A percentile compares a stretch with the other conserved stretches of the same genome.
These are phyloP conservation scores for Hygrocybe punicea DNA, from an alignment of 768 basidiomycete species.

Conservation along the genomic window DNA sequence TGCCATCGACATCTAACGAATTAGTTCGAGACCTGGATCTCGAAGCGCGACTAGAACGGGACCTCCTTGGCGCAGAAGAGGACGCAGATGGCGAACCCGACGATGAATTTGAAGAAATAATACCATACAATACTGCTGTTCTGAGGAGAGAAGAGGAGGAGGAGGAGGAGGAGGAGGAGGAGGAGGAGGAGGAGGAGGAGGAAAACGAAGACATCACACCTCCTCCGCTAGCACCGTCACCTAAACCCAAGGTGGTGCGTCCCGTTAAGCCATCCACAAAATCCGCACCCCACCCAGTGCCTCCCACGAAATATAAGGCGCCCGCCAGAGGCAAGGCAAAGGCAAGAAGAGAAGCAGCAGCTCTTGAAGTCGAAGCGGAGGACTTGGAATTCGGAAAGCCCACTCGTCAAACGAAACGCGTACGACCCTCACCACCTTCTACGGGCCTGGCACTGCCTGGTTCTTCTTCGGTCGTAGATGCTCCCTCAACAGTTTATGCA, in stretches of 20 bases:
- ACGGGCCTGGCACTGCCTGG: slow-evolving; percentile 41
- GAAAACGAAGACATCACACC: slow-evolving; percentile 31
- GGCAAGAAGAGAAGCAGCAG: slow-evolving; percentile 15
- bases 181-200: slow-evolving; percentile 39
- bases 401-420: slow-evolving; percentile 37
- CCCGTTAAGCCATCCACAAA: slow-evolving; percentile 22
- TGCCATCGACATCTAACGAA: slow-evolving; percentile 23
- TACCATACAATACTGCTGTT: slow-evolving; percentile 26
- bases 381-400: slow-evolving; percentile 49
- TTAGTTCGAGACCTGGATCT: slow-evolving; percentile 14
- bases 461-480: slow-evolving; percentile 26
- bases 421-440: slow-evolving; percentile 27
- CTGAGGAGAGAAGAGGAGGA: slow-evolving; percentile 37
- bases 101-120: slow-evolving; percentile 44
- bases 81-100: slow-evolving; percentile 33
- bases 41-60: slow-evolving; percentile 28
- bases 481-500: slow-evolving; percentile 26
- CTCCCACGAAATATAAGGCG: slow-evolving; percentile 10
- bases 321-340: slow-evolving; percentile 16
- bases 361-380: slow-evolving; percentile 43
- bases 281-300: slow-evolving; percentile 17
- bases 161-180: slow-evolving; percentile 35
- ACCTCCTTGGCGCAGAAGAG: slow-evolving; percentile 21
- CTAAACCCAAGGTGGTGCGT: slow-evolving; percentile 33
- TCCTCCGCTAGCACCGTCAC: slow-evolving; percentile 22